Evolutionary conservation across 1,284 basidiomycete species (phyloP).

Genomic region (Mycocalia duriaeana): DNA sequence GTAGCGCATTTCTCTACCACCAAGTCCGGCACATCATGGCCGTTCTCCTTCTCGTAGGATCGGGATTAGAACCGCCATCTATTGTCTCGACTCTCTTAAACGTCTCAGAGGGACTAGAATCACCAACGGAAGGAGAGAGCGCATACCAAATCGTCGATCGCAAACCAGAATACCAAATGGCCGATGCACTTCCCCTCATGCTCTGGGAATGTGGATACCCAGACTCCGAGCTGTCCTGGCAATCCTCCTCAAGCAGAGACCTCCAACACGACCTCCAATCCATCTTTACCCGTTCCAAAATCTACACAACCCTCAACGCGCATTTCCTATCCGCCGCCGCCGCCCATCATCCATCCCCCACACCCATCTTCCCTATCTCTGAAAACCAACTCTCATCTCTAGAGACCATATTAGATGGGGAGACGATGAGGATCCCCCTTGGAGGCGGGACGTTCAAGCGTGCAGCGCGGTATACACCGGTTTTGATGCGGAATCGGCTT

Average conservation of each 20-base stretch:
- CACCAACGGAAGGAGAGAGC: constrained; percentile 28
- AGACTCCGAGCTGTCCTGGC: constrained; percentile 70
- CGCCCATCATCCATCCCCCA: constrained; percentile 36
- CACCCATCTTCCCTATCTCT: constrained; percentile 18
- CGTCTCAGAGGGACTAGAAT: constrained; percentile 35
- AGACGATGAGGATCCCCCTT: constrained; percentile 52
- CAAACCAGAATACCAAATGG: constrained; percentile 93
- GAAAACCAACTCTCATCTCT: constrained; percentile 13
- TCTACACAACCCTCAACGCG: constrained; percentile 54
- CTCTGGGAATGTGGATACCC: constrained; percentile 89
- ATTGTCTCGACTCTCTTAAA: constrained; percentile 79
- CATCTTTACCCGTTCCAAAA: constrained; percentile 49
- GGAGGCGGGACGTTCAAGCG: constrained; percentile 71
- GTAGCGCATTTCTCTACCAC: constrained; percentile 92
- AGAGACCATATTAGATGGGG: constrained; percentile 10
- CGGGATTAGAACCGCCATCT: constrained; percentile 71
- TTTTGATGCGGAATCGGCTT: constrained; percentile 62
- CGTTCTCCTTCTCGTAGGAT: constrained; percentile 84
- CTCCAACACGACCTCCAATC: constrained; percentile 60
- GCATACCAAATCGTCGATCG: constrained; percentile 48
- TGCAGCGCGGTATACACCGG: constrained; percentile 57
- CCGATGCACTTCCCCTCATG: constrained; percentile 84
- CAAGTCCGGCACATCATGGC: constrained; percentile 97
- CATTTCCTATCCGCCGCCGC: constrained; percentile 59
- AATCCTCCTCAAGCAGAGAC: constrained; percentile 42